phyloP scores from a whole-genome alignment of 2,329 filamentous ascomycete species.

The Exophiala sideris region DNA sequence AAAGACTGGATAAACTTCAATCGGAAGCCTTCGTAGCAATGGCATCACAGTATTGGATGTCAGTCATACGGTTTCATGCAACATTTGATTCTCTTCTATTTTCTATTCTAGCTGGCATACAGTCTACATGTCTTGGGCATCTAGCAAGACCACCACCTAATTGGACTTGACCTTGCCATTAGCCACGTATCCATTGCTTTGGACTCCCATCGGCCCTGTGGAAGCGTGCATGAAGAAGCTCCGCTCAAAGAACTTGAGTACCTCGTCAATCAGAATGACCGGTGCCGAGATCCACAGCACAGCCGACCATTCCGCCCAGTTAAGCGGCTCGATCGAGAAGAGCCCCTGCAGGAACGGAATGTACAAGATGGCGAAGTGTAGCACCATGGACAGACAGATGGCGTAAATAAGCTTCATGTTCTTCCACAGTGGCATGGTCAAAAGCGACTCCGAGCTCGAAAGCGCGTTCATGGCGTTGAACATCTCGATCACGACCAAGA shows the following conservation, averaged over 20 bases:
- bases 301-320: constrained; percentile 86
- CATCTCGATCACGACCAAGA: constrained; percentile 97
- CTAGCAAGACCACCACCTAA: background rate
- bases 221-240: constrained; percentile 50
- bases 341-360: constrained; percentile 81
- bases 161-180: constrained; percentile 30
- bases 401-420: constrained; percentile 99
- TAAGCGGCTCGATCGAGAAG: constrained; percentile 86
- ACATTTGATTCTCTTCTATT: no score
- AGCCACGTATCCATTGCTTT: constrained; percentile 18
- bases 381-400: constrained; percentile 84
- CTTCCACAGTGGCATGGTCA: constrained; percentile 93
- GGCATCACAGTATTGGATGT: no score
- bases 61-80: no score
- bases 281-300: constrained; percentile 84
- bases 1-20: no score
- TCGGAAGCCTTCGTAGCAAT: no score
- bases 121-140: no score
- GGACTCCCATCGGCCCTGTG: background rate
- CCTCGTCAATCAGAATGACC: constrained; percentile 83
- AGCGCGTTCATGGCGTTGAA: constrained; percentile 98
- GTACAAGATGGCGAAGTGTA: constrained; percentile 94
- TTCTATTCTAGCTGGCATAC: no score
- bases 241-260: constrained; percentile 74
- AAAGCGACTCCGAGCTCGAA: constrained; percentile 87